Conservation (phyloP, 2,329 filamentous ascomycete species). For the Spiromastix sp. region DNA sequence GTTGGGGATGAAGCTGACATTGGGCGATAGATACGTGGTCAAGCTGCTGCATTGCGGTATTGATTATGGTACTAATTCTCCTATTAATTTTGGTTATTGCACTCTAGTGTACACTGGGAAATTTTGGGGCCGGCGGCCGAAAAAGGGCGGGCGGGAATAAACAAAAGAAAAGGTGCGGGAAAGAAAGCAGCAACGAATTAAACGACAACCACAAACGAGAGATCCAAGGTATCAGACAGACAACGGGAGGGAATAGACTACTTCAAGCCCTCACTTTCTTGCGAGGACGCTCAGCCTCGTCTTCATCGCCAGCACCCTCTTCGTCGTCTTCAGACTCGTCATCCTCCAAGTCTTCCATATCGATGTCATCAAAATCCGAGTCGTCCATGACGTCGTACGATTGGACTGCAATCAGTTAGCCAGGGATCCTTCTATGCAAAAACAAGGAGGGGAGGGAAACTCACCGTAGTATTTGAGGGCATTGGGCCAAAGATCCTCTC, state of each 20-base stretch:
- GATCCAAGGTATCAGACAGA: no score
- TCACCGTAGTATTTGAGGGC: conserved; percentile 87
- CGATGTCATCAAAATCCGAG: conserved; percentile 54
- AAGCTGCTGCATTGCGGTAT: conserved; percentile 79
- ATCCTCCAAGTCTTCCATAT: conserved; percentile 35
- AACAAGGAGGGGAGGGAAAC: conserved; percentile 25
- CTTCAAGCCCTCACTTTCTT: conserved; percentile 16
- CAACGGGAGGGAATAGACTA: conserved; percentile 6
- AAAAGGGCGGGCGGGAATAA: no score
- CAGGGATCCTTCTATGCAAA: neutral
- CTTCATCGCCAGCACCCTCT: conserved; percentile 31
- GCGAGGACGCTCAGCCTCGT: conserved; percentile 22
- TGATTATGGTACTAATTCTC: conserved; percentile 82
- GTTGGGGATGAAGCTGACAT: conserved; percentile 11
- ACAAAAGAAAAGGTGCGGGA: neutral
- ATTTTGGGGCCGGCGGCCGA: conserved; percentile 5
- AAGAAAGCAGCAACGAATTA: conserved; percentile 1
- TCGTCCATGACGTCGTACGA: conserved; percentile 59
- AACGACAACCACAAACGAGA: neutral
- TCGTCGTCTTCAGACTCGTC: conserved; percentile 45
- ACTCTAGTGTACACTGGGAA: conserved; percentile 36
- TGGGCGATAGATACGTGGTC: conserved; percentile 52
- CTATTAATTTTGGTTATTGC: conserved; percentile 67
- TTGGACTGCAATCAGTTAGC: conserved; percentile 45
- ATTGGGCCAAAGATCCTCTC: conserved; percentile 80